Evolutionary conservation across 495 filamentous ascomycete species (phyloP), one percentile per base, ranked within the genome.

Genomic region (Penicillium fimorum): DNA sequence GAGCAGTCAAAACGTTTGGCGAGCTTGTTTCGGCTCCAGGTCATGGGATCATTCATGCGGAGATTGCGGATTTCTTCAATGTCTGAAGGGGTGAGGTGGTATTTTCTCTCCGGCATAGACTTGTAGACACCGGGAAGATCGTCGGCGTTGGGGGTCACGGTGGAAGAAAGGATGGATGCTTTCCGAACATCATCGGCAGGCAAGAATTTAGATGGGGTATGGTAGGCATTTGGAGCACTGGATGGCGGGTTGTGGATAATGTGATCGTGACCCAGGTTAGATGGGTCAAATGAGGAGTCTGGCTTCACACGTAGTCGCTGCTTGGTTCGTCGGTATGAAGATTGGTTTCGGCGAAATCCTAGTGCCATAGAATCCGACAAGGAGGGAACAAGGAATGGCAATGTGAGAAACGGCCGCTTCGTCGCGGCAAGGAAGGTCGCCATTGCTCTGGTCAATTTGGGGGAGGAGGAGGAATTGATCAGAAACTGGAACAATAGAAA

Each of bases 161-260:
- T 38, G 10, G 61, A 41, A 30, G 72, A 70, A 20, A 65, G 48
- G 17, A 76, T 73, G 57, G 91, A 73, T 47, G 73, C 71, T 53
- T 85, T 84, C 29, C 93, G 86, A 8, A 82, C 81, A 75, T 98
- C 95, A 56, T 79, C 75, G 57, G 77, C 75, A 29, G 94, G 95
- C 15, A 98, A 85, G 76, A 98, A 98, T 59, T 90, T 92, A 54
- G 83, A 77, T 30, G 94, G 94, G 4, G 94, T 98, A 69, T 95
- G 83, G 70, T 87, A 90, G 33, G 92, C 86, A 18, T 84, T 89
- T 2, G 95, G 83, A 0, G 84, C 81, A 32, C 90, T 84, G n/a
- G 92, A 87, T 7, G 94, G 94, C 41, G 94, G 94, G 75, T 97
- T 97, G 86, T 87, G 92, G 74, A 98, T 85, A 70, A 97, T 90